Conservation (phyloP, 257 asterid genomes). For the Ligustrum vulgare region DNA sequence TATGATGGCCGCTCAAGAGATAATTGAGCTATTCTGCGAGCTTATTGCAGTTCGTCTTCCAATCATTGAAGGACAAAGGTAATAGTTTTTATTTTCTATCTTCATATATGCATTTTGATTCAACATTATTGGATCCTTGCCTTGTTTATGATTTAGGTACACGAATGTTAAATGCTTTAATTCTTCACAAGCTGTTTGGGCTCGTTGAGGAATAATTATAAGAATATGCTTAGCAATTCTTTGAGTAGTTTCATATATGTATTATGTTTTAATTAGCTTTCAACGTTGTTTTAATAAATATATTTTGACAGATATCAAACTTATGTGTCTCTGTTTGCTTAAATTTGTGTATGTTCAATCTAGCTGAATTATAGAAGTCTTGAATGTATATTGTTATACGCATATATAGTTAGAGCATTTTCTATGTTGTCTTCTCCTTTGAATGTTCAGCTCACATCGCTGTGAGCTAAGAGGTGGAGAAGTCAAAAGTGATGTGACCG, state of each 20-base stretch:
- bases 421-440: no score
- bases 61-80: slow-evolving; percentile 81
- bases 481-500: no score
- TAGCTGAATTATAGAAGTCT: background rate
- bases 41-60: slow-evolving; percentile 82
- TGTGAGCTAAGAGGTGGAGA: no score
- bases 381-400: background rate
- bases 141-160: background rate
- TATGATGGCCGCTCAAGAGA: slow-evolving; percentile 97
- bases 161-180: background rate
- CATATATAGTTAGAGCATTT: no score
- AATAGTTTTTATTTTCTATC: background rate
- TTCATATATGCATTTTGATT: background rate
- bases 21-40: slow-evolving; percentile 82
- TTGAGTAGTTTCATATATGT: no score
- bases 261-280: no score
- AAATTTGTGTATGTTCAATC: no score
- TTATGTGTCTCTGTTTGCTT: no score
- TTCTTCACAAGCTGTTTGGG: background rate
- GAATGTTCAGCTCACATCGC: no score
- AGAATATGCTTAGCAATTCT: no score
- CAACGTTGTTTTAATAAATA: no score
- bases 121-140: background rate
- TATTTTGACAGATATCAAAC: no score
- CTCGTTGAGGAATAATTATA: background rate